phyloP scores from a whole-genome alignment of 2,329 filamentous ascomycete species.

The Exophiala spinifera region DNA sequence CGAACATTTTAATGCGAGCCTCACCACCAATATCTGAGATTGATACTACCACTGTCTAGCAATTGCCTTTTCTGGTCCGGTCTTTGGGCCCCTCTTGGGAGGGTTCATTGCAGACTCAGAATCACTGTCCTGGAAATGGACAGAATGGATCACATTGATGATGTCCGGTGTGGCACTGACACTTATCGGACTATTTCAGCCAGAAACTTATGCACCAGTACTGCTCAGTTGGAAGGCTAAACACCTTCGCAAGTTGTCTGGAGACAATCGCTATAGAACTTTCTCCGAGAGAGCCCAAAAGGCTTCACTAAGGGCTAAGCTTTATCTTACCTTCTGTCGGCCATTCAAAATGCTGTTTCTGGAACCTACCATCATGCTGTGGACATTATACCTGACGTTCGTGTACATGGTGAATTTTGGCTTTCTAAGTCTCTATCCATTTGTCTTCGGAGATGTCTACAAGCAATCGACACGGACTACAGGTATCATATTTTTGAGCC shows the following conservation, averaged over 20 bases:
- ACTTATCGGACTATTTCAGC: constrained; percentile 42
- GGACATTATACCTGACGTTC: constrained; percentile 30
- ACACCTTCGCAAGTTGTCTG: constrained; percentile 39
- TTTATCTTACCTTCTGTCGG: no score
- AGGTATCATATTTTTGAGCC: constrained; percentile 48
- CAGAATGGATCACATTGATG: constrained; percentile 44
- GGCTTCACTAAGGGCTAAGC: no score
- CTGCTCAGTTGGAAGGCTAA: constrained; percentile 45
- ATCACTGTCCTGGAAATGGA: constrained; percentile 46
- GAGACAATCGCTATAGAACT: constrained; percentile 47
- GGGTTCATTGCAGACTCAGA: constrained; percentile 41
- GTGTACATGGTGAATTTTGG: neutral
- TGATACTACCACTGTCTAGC: no score
- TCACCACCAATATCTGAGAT: no score
- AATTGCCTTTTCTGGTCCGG: constrained; percentile 4
- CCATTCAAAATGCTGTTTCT: constrained; percentile 12
- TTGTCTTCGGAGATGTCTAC: constrained; percentile 51
- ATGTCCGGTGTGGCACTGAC: constrained; percentile 35
- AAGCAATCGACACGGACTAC: constrained; percentile 43
- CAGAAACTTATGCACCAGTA: constrained; percentile 50
- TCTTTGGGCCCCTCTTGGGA: constrained; percentile 40
- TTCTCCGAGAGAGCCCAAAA: no score
- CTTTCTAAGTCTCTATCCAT: constrained; percentile 41
- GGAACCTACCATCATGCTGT: neutral
- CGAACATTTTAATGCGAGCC: no score